Evolutionary conservation across 805 yeast species (phyloP), one percentile per base, ranked within the genome.

Genomic region (Ogataea glucozyma): DNA sequence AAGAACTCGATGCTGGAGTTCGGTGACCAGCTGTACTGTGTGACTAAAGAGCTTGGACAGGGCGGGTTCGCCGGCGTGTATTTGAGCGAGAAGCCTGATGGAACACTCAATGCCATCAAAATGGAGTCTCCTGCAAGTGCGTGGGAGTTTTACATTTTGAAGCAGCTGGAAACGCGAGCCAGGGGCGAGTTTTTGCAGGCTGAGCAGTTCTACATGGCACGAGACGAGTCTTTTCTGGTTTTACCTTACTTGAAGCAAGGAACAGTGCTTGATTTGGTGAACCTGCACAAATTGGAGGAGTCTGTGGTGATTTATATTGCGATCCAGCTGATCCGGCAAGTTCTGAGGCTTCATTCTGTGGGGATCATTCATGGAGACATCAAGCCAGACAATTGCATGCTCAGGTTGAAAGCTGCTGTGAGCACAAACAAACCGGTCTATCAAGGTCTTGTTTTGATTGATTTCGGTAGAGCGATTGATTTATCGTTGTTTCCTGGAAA

Each of bases 301-400:
- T 60, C 67, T 0, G 57, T 88, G 4, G 76, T 76, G 3, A 73
- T 85, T 44, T 84, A 78, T 54, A 66, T 87, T 27, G 70, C 91
- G 0, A 65, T 79, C 8, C 88, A 88, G 57, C 58, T 90, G 9
- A 54, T 89, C 33, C 71, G 76, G 31, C 70, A 78, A 0, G 63
- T 88, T 5, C 81, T 79, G 39, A 61, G 67, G 2, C 61, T 90
- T n/a, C 97, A 89, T 56, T 60, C 62, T 0, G 62, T 74, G 12
- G 83, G 83, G 0, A 79, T 89, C 1, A 69, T 89, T 10, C 97
- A 89, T 65, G 95, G 96, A 2, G 95, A 89, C 59, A 62, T 89
- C 41, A 86, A 85, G 57, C 83, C 96, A 0, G 96, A 86, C 49
- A 89, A 88, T 58, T 85, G 93, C 50, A 85, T 89, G 95, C 57